Base-by-base conservation (phyloP, 2,329 filamentous ascomycete species). In the Cercospora sp. region DNA sequence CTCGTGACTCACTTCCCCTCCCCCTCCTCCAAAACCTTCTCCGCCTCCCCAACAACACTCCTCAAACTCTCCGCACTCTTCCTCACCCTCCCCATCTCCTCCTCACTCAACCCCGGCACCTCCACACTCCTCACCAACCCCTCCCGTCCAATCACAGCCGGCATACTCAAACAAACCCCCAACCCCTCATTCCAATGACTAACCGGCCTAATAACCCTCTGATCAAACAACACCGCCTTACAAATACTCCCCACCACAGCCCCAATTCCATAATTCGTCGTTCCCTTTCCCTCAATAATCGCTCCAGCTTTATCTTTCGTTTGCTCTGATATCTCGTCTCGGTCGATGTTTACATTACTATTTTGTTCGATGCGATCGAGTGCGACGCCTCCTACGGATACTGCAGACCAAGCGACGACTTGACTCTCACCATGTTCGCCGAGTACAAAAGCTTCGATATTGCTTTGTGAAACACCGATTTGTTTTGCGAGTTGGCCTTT, bases 351-450 rank as follows among this genome's bases (percentile, higher is more conserved):
- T 18, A 53, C 51, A 6, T 7, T 5, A 12, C 34, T 16, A 16
- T 13, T 37, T 40, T 16, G 3, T 10, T 81, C 69, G 5, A 75
- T 79, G 30, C 79, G 77, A 26, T 77, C 69, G 4, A 84, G 73
- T 0, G 82, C 80, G 0, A 81, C 75, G 1, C 81, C 82, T 18
- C 79, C 81, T 16, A 84, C 79, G 18, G 79, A 81, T 16, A 81
- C 80, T 21, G 73, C 78, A 7, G 81, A 83, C 83, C 81, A 85
- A n/a, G 81, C 82, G 70, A 82, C 80, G 70, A 84, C 81, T 67
- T 85, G 82, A 21, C 79, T 80, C 57, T 84, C 80, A 0, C 84
- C 84, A 73, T 85, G 84, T 65, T 84, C 82, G 10, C 84, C 84
- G 24, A 85, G 72, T 3, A 85, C 83, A 72, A 81, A 83, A 1